These are phyloP conservation scores for Orobanche coerulescens DNA, from an alignment of 257 asterid genomes.

Conservation along the genomic window DNA sequence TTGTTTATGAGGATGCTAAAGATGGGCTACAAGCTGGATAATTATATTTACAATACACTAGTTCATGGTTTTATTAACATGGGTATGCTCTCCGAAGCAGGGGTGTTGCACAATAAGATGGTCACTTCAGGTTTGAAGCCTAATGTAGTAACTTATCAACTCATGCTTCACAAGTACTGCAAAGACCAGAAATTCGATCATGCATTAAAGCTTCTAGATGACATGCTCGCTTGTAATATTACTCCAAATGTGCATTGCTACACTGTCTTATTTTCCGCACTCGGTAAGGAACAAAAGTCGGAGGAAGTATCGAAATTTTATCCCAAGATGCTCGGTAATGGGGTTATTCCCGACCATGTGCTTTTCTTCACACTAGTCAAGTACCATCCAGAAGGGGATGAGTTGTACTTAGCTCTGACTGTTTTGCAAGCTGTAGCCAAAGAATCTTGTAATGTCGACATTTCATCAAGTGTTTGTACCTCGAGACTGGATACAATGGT, in stretches of 20 bases:
- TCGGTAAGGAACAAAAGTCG: constrained; percentile 37
- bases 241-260: constrained; percentile 49
- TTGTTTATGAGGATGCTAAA: constrained; percentile 49
- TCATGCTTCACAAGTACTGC: constrained; percentile 50
- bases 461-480: constrained; percentile 6
- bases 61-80: constrained; percentile 43
- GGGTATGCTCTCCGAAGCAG: constrained; percentile 38
- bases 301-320: constrained; percentile 31
- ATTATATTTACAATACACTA: constrained; percentile 42
- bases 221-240: constrained; percentile 29
- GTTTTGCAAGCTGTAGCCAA: constrained; percentile 44
- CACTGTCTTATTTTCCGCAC: constrained; percentile 44
- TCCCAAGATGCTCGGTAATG: constrained; percentile 32
- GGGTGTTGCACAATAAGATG: constrained; percentile 38
- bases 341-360: constrained; percentile 56
- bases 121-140: constrained; percentile 40
- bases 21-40: constrained; percentile 45
- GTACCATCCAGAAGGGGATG: constrained; percentile 37
- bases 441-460: constrained; percentile 32
- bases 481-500: constrained; percentile 23
- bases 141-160: constrained; percentile 39
- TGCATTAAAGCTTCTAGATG: constrained; percentile 34
- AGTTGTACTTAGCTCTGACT: constrained; percentile 33
- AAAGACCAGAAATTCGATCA: constrained; percentile 34
- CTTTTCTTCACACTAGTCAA: constrained; percentile 44